A percentile compares a stretch with the other conserved stretches of the same genome.
phyloP scores from a whole-genome alignment of 768 basidiomycete species.

The Mycena epipterygia region DNA sequence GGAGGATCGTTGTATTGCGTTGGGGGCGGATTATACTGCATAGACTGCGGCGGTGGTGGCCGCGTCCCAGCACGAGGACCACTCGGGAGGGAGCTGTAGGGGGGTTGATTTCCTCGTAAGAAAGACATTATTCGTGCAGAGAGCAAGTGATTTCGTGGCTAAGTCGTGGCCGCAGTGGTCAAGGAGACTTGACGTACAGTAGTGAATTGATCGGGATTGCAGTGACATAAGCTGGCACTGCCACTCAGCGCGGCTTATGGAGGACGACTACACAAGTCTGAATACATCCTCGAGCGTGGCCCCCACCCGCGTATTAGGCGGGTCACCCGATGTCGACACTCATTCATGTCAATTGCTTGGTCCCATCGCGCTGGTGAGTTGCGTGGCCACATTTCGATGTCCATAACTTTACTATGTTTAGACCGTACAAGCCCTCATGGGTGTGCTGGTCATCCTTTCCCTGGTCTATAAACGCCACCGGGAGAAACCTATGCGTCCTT shows the following conservation, averaged over 20 bases:
- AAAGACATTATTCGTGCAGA: conserved; percentile 46
- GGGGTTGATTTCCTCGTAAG: background rate
- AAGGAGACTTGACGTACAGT: background rate
- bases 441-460: conserved; percentile 89
- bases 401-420: conserved; percentile 64
- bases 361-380: conserved; percentile 62
- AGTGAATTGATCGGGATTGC: background rate
- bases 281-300: conserved; percentile 22
- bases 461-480: conserved; percentile 90
- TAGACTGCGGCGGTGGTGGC: conserved; percentile 54
- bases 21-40: conserved; percentile 56
- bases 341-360: conserved; percentile 67
- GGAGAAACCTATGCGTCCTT: conserved; percentile 87
- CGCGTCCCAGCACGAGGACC: conserved; percentile 53
- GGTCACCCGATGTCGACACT: conserved; percentile 59
- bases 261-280: conserved; percentile 4
- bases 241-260: background rate
- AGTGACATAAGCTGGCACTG: conserved; percentile 1
- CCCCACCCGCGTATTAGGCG: conserved; percentile 30
- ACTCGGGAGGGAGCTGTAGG: conserved; percentile 47
- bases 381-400: conserved; percentile 53
- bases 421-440: conserved; percentile 91
- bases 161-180: conserved; percentile 13
- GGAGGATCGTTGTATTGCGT: conserved; percentile 68
- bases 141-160: conserved; percentile 17